Percentiles rank a stretch among this genome's conserved stretches.
These are phyloP conservation scores for Pyricularia sp. DNA, from an alignment of 2,329 filamentous ascomycete genomes.

Conservation along the genomic window DNA sequence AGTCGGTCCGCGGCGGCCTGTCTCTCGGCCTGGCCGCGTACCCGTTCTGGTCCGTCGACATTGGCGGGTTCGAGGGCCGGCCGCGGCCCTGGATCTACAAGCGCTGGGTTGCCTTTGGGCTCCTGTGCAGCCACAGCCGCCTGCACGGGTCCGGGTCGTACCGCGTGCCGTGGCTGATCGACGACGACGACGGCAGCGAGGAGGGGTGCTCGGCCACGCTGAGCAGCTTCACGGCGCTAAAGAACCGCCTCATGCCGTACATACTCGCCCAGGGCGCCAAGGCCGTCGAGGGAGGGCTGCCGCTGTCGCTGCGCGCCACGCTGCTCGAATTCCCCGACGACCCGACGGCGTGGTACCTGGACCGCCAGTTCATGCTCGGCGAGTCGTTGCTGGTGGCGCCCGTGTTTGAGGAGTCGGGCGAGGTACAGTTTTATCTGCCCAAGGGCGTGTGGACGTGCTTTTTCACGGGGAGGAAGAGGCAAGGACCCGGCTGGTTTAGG, in stretches of 20 bases:
- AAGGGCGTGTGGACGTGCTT: constrained; percentile 36
- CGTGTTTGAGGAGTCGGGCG: constrained; percentile 52
- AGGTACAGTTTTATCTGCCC: constrained; percentile 57
- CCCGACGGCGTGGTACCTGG: constrained; percentile 56
- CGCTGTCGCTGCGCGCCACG: constrained; percentile 48
- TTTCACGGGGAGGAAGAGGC: constrained; percentile 38
- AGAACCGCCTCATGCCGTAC: constrained; percentile 44
- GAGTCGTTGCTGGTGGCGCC: constrained; percentile 53
- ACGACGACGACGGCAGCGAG: constrained; percentile 48
- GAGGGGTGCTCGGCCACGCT: constrained; percentile 42
- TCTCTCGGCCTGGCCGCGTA: constrained; percentile 19
- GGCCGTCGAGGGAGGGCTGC: constrained; percentile 12
- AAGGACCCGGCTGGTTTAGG: constrained; percentile 47
- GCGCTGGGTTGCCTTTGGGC: constrained; percentile 68
- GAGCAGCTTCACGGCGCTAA: constrained; percentile 37
- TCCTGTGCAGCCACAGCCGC: constrained; percentile 60
- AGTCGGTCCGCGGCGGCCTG: constrained; percentile 31
- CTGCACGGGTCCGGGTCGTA: constrained; percentile 63
- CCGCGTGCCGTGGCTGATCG: constrained; percentile 67
- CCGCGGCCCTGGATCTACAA: constrained; percentile 64
- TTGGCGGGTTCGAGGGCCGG: constrained; percentile 49
- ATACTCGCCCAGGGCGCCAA: constrained; percentile 32
- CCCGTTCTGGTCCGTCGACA: constrained; percentile 21
- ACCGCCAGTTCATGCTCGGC: constrained; percentile 69
- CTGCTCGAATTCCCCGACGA: constrained; percentile 65